Evolutionary conservation across 495 filamentous ascomycete genomes (phyloP).

Genomic region (Penicillium taxi): DNA sequence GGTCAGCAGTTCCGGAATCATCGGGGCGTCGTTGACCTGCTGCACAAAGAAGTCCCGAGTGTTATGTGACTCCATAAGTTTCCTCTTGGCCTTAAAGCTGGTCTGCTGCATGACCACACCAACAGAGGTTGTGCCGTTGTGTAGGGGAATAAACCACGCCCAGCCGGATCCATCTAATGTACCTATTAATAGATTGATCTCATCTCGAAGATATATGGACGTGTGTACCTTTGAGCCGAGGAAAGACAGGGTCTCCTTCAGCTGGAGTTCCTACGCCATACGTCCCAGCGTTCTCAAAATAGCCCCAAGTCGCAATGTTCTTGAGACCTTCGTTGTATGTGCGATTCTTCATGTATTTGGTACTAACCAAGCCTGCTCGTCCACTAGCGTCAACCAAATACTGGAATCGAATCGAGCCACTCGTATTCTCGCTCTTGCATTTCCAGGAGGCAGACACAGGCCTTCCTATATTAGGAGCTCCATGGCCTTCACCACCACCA

Average conservation of each 20-base stretch:
- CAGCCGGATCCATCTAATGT: constrained; percentile 25
- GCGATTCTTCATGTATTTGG: constrained; percentile 35
- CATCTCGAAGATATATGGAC: no score
- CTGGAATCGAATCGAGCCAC: constrained; percentile 29
- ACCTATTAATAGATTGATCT: no score
- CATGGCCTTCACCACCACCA: constrained; percentile 1
- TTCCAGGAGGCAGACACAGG: constrained; percentile 41
- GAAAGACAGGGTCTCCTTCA: constrained; percentile 26
- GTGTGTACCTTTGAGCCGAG: no score
- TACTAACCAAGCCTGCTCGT: constrained; percentile 25
- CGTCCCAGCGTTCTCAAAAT: constrained; percentile 20
- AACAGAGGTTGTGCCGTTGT: constrained; percentile 27
- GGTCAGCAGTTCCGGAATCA: constrained; percentile 18
- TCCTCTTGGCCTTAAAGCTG: constrained; percentile 19
- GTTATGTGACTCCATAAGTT: constrained; percentile 12
- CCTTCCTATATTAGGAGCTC: constrained; percentile 23
- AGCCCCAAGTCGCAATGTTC: constrained; percentile 35
- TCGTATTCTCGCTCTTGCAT: constrained; percentile 33
- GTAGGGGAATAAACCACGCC: constrained; percentile 27
- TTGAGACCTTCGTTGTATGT: constrained; percentile 28
- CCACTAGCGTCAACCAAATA: constrained; percentile 34
- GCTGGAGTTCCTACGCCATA: constrained; percentile 12
- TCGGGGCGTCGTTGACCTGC: constrained; percentile 22
- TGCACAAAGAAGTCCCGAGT: constrained; percentile 33
- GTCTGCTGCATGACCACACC: constrained; percentile 31